phyloP scores from a whole-genome alignment of 148 eudicot species.

The Pharnaceum exiguum region DNA sequence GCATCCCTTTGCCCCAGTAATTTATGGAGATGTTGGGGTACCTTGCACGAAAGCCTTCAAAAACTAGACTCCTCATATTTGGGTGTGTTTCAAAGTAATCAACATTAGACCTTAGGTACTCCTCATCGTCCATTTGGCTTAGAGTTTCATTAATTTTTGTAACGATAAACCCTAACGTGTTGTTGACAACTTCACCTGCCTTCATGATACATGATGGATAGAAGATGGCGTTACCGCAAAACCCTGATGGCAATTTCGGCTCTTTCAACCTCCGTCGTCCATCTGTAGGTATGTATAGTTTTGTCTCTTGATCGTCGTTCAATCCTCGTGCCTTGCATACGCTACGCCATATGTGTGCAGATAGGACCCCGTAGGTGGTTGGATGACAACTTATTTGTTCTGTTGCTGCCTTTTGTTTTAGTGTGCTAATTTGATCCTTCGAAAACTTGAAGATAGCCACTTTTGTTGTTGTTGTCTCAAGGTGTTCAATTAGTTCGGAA shows the following conservation, averaged over 20 bases:
- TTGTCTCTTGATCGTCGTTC: constrained; percentile 19
- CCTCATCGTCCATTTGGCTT: constrained; percentile 20
- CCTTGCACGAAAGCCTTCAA: constrained; percentile 19
- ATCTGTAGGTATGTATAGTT: constrained; percentile 23
- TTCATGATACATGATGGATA: constrained; percentile 17
- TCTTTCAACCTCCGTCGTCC: constrained; percentile 23
- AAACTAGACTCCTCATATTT: constrained; percentile 10
- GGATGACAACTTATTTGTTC: too few species aligned
- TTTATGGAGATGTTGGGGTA: constrained; percentile 28
- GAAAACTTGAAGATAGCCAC: too few species aligned
- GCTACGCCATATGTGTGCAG: constrained; percentile 27
- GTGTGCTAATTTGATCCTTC: too few species aligned
- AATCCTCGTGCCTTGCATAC: constrained; percentile 21
- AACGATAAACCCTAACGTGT: constrained; percentile 17
- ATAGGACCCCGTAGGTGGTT: constrained; percentile 21
- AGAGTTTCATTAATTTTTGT: constrained; percentile 17
- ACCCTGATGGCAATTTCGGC: constrained; percentile 22
- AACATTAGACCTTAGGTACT: constrained; percentile 25
- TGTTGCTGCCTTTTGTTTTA: too few species aligned
- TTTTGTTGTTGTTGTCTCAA: too few species aligned
- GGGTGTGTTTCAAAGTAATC: constrained; percentile 27
- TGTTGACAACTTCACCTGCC: constrained; percentile 18
- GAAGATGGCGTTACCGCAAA: constrained; percentile 27
- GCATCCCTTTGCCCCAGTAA: constrained; percentile 23
- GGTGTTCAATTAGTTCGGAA: too few species aligned